Base-by-base conservation (phyloP, 345 rosid genomes). In the Acer saccharum region DNA sequence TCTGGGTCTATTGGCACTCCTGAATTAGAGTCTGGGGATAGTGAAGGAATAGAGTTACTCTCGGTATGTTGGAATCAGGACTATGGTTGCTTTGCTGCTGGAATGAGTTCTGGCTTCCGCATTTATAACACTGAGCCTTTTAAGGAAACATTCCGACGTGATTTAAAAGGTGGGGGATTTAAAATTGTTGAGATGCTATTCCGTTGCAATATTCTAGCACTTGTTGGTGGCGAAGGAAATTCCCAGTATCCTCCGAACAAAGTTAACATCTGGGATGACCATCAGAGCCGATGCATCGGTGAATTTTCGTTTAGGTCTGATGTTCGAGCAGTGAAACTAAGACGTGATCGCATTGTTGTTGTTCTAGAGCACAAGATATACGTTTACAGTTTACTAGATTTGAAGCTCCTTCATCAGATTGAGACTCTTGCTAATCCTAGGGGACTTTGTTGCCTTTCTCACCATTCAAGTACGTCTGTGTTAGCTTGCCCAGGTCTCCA, bases 101-200 rank as follows among this genome's bases (percentile, higher is more conserved):
- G 95, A 69, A 95, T 95, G 0, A 88, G 80, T 88, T 83, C 21
- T 18, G 98, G 98, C 52, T 95, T 93, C 74, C 91, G 91, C 23
- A 90, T 95, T 72, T 95, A 93, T 69, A 93, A 89, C 83, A 89
- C 87, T 69, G 88, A 89, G 79, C 97, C 97, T 60, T 95, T 95
- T 79, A 88, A 89, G 88, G 97, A 90, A 82, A 90, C 94, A 46
- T 90, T 92, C 54, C 78, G 92, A 62, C 82, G 95, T 23, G 92
- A 90, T 79, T 76, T 90, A 13, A 85, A 88, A 73, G 85, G 83
- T 54, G 97, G 97, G 16, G 95, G 98, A 21, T 92, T 95, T 78
- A 89, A 84, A 76, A 89, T 90, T 72, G 97, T 95, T 20, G 98
- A 95, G 87, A 95, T 95, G 98, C 90, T 95, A 75, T 93, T 95